Conservation (phyloP, 768 basidiomycete species). For the Leccinum longicurvipes region DNA sequence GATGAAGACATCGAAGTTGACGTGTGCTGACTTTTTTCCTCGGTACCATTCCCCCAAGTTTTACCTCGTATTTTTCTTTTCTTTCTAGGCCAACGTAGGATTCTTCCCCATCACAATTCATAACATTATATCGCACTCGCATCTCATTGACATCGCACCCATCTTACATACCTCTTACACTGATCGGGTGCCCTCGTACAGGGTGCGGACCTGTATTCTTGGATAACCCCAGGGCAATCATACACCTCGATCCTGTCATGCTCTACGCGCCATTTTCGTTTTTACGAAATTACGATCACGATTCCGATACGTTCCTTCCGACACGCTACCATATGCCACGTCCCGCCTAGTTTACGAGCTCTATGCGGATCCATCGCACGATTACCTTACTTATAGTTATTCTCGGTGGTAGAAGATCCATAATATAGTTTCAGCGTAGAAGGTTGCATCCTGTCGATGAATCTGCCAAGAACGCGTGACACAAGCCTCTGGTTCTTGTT, state of each 20-base stretch:
- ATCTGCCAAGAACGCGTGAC: background rate
- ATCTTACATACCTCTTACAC: conserved; percentile 23
- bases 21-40: conserved; percentile 18
- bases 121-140: conserved; percentile 15
- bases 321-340: background rate
- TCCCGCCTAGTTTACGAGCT: background rate
- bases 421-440: conserved; percentile 15
- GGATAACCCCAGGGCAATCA: conserved; percentile 13
- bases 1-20: conserved; percentile 32
- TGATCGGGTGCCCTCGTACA: conserved; percentile 4
- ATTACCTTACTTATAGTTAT: conserved; percentile 23
- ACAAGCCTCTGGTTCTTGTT: background rate
- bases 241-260: background rate
- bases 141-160: conserved; percentile 14
- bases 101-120: conserved; percentile 1
- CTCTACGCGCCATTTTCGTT: background rate
- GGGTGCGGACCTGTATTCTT: conserved; percentile 15
- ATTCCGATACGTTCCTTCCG: conserved; percentile 3
- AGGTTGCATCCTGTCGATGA: background rate
- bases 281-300: background rate
- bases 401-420: conserved; percentile 8
- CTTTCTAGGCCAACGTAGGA: background rate
- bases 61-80: conserved; percentile 1
- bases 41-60: background rate
- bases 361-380: conserved; percentile 11